Percentiles rank a stretch among this genome's conserved stretches.
Evolutionary conservation across 2,329 filamentous ascomycete genomes (phyloP).

Genomic region (Bertia moriformis): DNA sequence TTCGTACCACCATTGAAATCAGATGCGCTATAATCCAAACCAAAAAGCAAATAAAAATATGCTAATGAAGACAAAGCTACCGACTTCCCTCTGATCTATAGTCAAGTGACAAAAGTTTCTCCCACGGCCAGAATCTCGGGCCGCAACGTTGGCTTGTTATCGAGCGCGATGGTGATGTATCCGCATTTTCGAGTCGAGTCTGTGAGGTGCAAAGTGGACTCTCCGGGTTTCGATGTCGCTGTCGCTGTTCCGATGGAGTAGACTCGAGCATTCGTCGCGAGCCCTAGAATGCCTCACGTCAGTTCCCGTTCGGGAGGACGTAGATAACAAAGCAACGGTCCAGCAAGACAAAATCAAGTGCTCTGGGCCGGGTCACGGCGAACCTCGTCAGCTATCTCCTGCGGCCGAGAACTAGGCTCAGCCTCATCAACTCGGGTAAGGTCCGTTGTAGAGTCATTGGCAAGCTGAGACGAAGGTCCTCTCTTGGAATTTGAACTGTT

Average conservation of each 20-base stretch:
- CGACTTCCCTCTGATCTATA: background rate
- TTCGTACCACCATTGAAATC: background rate
- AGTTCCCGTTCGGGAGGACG: background rate
- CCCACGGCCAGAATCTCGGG: background rate
- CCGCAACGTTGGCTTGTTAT: background rate
- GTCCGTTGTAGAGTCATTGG: background rate
- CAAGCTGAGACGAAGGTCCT: background rate
- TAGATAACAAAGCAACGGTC: too few relatives aligned
- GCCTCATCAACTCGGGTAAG: background rate
- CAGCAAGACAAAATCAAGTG: background rate
- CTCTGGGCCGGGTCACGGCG: background rate
- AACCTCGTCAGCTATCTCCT: background rate
- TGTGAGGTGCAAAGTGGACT: too few relatives aligned
- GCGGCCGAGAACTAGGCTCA: background rate
- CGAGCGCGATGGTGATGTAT: background rate
- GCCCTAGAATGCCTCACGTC: too few relatives aligned
- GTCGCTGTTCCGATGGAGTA: too few relatives aligned
- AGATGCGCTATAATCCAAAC: too few relatives aligned
- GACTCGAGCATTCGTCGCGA: too few relatives aligned
- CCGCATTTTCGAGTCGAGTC: background rate
- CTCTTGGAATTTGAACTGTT: constrained; percentile 50
- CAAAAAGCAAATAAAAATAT: background rate
- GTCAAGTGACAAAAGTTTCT: background rate
- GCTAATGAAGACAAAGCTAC: too few relatives aligned
- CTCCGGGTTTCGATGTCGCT: too few relatives aligned